Conservation (phyloP, 129 eudicot genomes). For the Smallanthus sonchifolius region DNA sequence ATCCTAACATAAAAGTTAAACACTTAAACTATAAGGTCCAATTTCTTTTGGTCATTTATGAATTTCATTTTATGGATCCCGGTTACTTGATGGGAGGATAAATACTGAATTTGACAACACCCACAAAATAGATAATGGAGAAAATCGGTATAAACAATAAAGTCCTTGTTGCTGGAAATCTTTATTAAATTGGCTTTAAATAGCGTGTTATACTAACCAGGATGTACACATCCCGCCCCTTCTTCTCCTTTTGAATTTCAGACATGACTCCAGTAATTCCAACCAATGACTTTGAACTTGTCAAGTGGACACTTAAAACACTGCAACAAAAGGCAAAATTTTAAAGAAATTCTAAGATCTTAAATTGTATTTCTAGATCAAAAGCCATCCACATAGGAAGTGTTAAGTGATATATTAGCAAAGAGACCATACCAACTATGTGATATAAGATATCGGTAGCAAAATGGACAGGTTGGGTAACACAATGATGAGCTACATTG, state of each 20-base stretch:
- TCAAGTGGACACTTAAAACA: conserved; percentile 82
- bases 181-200: background rate
- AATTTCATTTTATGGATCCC: conserved; percentile 1
- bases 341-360: background rate
- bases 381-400: conserved; percentile 1
- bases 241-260: conserved; percentile 91
- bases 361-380: background rate
- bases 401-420: background rate
- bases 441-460: background rate
- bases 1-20: background rate
- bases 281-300: conserved; percentile 96
- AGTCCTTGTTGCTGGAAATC: background rate
- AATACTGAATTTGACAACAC: background rate
- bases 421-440: background rate
- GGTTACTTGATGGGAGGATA: background rate
- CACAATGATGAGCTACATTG: background rate
- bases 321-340: conserved; percentile 37
- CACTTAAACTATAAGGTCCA: background rate
- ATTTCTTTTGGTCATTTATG: background rate
- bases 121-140: background rate
- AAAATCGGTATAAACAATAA: background rate
- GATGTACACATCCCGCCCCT: conserved; percentile 94
- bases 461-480: background rate
- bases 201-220: conserved; percentile 56
- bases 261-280: conserved; percentile 87